These are phyloP conservation scores for Acorus gramineus DNA, from an alignment of 106 monocot species.

Conservation along the genomic window DNA sequence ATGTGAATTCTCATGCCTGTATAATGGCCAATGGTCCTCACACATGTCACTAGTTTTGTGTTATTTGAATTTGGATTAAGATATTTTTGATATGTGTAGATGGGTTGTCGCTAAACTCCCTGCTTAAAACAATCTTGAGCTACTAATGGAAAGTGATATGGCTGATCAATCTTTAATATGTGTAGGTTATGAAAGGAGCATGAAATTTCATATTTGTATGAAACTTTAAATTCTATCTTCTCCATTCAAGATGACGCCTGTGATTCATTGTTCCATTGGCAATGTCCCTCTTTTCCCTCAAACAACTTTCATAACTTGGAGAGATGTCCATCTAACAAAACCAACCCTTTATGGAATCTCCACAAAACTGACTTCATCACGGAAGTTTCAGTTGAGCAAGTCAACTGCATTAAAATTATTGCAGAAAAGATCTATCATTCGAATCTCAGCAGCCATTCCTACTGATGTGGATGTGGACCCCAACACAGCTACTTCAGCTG, in stretches of 20 bases:
- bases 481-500: conserved; percentile 42
- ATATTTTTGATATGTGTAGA: no score
- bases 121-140: no score
- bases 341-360: conserved; percentile 22
- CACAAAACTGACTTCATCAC: conserved; percentile 11
- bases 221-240: not conserved
- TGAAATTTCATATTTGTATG: not conserved
- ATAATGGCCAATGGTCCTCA: no score
- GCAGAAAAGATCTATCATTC: conserved; percentile 23
- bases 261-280: conserved; percentile 63
- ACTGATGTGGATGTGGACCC: conserved; percentile 45
- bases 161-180: no score
- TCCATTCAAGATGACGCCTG: conserved; percentile 48
- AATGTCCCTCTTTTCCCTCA: conserved; percentile 51
- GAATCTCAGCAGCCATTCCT: conserved; percentile 36
- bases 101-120: no score
- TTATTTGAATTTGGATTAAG: no score
- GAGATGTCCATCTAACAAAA: conserved; percentile 32
- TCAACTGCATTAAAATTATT: conserved; percentile 20
- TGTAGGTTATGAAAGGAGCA: no score
- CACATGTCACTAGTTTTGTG: no score
- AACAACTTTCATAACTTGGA: conserved; percentile 30
- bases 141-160: no score
- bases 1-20: no score
- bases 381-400: conserved; percentile 19